Percentiles rank a stretch among this genome's conserved stretches.
These are phyloP conservation scores for Truncatella angustata DNA, from an alignment of 2,329 filamentous ascomycete genomes.

Conservation along the genomic window DNA sequence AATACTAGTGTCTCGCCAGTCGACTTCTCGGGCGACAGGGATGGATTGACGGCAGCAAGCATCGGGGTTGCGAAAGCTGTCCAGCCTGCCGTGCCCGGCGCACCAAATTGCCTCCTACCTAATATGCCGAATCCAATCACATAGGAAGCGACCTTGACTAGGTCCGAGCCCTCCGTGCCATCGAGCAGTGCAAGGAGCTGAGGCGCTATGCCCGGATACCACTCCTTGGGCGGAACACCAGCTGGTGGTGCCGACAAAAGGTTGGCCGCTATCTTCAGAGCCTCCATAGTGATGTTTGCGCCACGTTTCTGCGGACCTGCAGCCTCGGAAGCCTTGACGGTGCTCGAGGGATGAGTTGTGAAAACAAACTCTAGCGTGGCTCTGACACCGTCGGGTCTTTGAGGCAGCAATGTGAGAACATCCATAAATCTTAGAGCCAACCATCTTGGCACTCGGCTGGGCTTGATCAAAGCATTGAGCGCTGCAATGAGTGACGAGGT, in stretches of 20 bases:
- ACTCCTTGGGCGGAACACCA: slow-evolving; percentile 51
- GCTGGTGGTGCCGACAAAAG: slow-evolving; percentile 60
- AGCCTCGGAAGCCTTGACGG: slow-evolving; percentile 37
- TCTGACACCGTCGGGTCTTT: slow-evolving; percentile 62
- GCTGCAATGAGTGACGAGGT: slow-evolving; percentile 53
- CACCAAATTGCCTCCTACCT: slow-evolving; percentile 61
- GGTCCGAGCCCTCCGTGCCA: slow-evolving; percentile 54
- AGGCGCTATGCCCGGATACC: slow-evolving; percentile 59
- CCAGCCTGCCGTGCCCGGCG: slow-evolving; percentile 63
- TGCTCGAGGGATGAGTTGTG: slow-evolving; percentile 60
- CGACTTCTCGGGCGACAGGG: slow-evolving; percentile 24
- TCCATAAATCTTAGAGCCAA: slow-evolving; percentile 56
- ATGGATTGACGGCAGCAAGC: slow-evolving; percentile 48
- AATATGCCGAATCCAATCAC: slow-evolving; percentile 67
- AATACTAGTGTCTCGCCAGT: slow-evolving; percentile 18
- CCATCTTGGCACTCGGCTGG: slow-evolving; percentile 57
- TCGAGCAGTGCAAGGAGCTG: slow-evolving; percentile 64
- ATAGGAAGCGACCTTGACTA: slow-evolving; percentile 58
- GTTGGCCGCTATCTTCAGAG: slow-evolving; percentile 60
- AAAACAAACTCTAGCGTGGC: slow-evolving; percentile 71
- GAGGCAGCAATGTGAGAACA: slow-evolving; percentile 58
- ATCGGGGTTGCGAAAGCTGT: slow-evolving; percentile 59
- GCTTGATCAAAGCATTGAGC: slow-evolving; percentile 63
- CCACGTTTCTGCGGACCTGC: slow-evolving; percentile 52
- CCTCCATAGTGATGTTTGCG: slow-evolving; percentile 66